A percentile compares a stretch with the other conserved stretches of the same genome.
phyloP scores from a whole-genome alignment of 2,329 filamentous ascomycete species.

The Talaromyces sp. region DNA sequence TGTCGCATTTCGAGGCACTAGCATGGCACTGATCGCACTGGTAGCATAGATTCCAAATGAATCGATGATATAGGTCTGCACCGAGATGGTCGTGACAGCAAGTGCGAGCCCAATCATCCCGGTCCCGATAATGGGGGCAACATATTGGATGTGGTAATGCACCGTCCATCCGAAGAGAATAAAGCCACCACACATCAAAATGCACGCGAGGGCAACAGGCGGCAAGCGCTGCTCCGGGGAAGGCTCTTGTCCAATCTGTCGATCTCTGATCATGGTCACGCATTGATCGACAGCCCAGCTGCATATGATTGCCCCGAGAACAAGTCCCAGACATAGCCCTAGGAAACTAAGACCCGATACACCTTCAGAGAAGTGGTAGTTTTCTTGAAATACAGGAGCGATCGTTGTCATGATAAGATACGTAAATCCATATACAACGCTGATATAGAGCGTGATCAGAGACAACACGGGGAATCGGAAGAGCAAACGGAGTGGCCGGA shows the following conservation, averaged over 20 bases:
- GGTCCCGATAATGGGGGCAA: constrained; percentile 43
- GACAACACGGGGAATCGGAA: neutral
- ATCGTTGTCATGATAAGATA: constrained; percentile 4
- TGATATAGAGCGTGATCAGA: constrained; percentile 1
- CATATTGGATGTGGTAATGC: constrained; percentile 24
- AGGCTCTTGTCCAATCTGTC: neutral
- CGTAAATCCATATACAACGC: neutral
- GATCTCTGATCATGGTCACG: neutral
- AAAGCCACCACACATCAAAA: constrained; percentile 6
- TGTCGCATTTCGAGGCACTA: constrained; percentile 6
- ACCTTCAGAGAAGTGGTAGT: neutral
- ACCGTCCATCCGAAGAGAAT: constrained; percentile 12
- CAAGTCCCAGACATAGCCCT: neutral
- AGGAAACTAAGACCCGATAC: constrained; percentile 1
- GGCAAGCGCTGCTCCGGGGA: neutral
- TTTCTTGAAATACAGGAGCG: neutral
- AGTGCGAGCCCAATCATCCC: constrained; percentile 27
- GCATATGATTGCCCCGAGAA: neutral
- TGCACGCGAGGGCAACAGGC: neutral
- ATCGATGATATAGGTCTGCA: constrained; percentile 38
- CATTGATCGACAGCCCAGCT: constrained; percentile 1
- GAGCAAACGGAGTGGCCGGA: neutral
- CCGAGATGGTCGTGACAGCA: constrained; percentile 48
- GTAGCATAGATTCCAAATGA: constrained; percentile 13
- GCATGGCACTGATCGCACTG: constrained; percentile 11